phyloP scores from a whole-genome alignment of 1,284 basidiomycete species.

The Sanghuangporus baumii region DNA sequence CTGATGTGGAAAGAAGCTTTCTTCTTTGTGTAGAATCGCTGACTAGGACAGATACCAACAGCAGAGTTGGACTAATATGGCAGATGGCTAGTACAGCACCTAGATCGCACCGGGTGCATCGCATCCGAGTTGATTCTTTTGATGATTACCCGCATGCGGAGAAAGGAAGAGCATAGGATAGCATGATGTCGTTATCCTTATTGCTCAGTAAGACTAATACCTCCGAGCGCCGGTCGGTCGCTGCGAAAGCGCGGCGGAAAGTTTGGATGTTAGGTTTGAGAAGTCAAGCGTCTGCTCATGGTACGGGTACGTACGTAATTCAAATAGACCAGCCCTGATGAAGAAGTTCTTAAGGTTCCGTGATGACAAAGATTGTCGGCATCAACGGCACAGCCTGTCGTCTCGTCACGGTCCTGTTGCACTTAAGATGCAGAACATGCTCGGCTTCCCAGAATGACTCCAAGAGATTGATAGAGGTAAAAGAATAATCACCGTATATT shows the following conservation, averaged over 20 bases:
- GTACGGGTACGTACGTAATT: neutral
- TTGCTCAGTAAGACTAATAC: neutral
- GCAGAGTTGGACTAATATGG: neutral
- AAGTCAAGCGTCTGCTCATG: neutral
- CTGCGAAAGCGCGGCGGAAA: neutral
- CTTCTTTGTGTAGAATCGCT: neutral
- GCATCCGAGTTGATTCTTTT: neutral
- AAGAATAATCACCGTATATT: neutral
- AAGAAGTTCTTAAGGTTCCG: neutral
- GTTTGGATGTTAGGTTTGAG: neutral
- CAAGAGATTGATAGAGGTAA: neutral
- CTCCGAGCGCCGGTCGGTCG: neutral
- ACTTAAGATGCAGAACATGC: neutral
- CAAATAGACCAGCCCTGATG: neutral
- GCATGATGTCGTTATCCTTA: neutral
- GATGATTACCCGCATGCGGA: neutral
- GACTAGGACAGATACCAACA: neutral
- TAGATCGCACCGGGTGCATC: neutral
- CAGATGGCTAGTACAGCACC: neutral
- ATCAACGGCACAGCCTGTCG: neutral
- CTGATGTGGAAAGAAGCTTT: neutral
- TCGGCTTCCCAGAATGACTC: neutral
- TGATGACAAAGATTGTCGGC: neutral
- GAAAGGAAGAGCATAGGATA: neutral
- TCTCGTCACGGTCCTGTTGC: neutral